A percentile compares a stretch with the other conserved stretches of the same genome.
phyloP scores from a whole-genome alignment of 2,329 filamentous ascomycete genomes.

The Xylariaceae sp. region DNA sequence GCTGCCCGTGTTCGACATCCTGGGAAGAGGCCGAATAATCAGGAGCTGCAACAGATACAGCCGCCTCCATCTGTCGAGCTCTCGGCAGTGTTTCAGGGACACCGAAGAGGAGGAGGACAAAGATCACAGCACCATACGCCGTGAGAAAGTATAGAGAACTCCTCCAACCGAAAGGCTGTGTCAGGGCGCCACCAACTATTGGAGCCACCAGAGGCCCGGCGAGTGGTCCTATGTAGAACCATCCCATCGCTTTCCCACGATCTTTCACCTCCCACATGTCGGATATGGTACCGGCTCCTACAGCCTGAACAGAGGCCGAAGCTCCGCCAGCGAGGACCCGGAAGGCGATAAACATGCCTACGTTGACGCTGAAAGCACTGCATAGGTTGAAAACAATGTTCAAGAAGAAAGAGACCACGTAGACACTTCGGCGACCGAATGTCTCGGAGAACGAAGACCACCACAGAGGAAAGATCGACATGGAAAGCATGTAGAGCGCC shows the following conservation, averaged over 20 bases:
- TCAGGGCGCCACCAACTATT: conserved; percentile 71
- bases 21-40: background rate
- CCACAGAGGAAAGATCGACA: conserved; percentile 84
- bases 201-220: conserved; percentile 71
- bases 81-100: conserved; percentile 62
- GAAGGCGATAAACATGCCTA: conserved; percentile 74
- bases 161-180: conserved; percentile 65
- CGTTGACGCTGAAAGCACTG: conserved; percentile 63
- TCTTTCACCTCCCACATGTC: conserved; percentile 74
- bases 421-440: conserved; percentile 71
- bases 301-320: conserved; percentile 75
- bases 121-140: conserved; percentile 60
- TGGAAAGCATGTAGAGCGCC: conserved; percentile 75
- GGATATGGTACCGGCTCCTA: conserved; percentile 78
- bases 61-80: conserved; percentile 16
- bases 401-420: conserved; percentile 67
- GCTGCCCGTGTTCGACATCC: background rate
- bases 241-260: conserved; percentile 73
- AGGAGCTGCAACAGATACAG: conserved; percentile 1
- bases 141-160: conserved; percentile 74
- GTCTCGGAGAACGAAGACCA: conserved; percentile 79
- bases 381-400: conserved; percentile 69
- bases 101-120: conserved; percentile 53
- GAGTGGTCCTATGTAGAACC: conserved; percentile 77
- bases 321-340: conserved; percentile 71